phyloP scores from a whole-genome alignment of 2,329 filamentous ascomycete species.

The Aspergillus aculeatus region DNA sequence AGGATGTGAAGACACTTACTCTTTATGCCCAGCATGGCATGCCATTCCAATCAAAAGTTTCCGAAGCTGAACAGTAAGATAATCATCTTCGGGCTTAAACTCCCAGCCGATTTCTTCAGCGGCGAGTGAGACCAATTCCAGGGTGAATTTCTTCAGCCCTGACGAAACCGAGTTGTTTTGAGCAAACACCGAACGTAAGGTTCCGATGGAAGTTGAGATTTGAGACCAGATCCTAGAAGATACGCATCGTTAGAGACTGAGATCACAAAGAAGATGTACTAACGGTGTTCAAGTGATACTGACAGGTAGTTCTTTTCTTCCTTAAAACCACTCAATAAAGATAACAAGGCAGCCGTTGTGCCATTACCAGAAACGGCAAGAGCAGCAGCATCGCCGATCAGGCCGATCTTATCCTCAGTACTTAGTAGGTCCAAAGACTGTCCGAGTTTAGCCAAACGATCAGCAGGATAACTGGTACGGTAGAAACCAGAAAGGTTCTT shows the following conservation, averaged over 20 bases:
- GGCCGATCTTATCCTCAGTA: conserved; percentile 86
- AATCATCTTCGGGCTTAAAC: conserved; percentile 73
- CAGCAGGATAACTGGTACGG: conserved; percentile 88
- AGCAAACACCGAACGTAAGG: conserved; percentile 80
- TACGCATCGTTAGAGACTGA: conserved; percentile 22
- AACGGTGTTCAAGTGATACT: conserved; percentile 24
- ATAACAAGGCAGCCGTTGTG: conserved; percentile 75
- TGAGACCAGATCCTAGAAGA: conserved; percentile 72
- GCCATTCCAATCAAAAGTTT: conserved; percentile 76
- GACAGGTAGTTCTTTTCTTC: conserved; percentile 76
- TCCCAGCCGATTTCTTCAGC: conserved; percentile 84
- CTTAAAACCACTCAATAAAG: conserved; percentile 80
- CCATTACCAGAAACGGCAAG: conserved; percentile 84
- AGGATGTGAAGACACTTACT: conserved; percentile 49
- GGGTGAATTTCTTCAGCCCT: conserved; percentile 73
- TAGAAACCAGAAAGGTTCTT: conserved; percentile 86
- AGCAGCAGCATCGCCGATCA: conserved; percentile 85
- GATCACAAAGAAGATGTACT: background rate
- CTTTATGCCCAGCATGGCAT: conserved; percentile 71
- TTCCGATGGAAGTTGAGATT: conserved; percentile 71
- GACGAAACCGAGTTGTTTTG: conserved; percentile 69
- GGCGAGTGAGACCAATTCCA: conserved; percentile 72
- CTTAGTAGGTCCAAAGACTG: conserved; percentile 72
- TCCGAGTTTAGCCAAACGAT: conserved; percentile 76
- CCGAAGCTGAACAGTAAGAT: conserved; percentile 76